Evolutionary conservation across 208 protist genomes (phyloP), one percentile per base, ranked within the genome.

Genomic region (Wallacemonas sp.): DNA sequence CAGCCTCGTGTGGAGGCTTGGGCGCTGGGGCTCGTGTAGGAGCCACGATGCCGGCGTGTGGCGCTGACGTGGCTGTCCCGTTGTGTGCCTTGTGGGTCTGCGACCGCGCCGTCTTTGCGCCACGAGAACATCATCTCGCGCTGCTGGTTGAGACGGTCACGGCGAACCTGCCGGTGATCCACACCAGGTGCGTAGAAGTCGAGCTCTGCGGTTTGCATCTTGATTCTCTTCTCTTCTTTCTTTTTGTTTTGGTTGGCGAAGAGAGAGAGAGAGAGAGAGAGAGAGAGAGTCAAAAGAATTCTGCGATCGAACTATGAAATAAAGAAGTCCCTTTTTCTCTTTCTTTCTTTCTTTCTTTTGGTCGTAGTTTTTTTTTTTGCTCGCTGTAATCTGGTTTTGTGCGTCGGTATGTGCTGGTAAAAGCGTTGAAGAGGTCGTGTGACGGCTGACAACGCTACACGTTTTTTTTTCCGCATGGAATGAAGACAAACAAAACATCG

Each of bases 101-200:
- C 44, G 17, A 9, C 17, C 44, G 44, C 19, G 1, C 28, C 64
- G 68, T 79, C 63, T 56, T 56, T 60, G 46, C 79, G 75, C 79
- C 79, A 88, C 19, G 68, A 54, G 41, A 70, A 86, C 73, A 89
- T 82, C 38, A 38, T 27, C 27, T 72, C 72, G 41, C 82, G 82
- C 60, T 79, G 65, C 39, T 63, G 68, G 26, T 64, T 51, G 15
- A 79, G 51, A 14, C 72, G 75, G 4, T 77, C 58, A 1, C 51
- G 65, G 22, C 62, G 62, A 65, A 74, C 69, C 53, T 58, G 24
- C 21, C 4, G 22, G 51, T 74, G 70, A 41, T 81, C 66, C 34
- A 41, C 31, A 17, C 53, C 62, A 1, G 67, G 79, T 2, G 66
- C 70, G 61, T 75, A 79, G 34, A 85, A 86, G 62, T 86, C 79